Evolutionary conservation across 2,329 filamentous ascomycete genomes (phyloP).

Genomic region (Alternaria sp.): DNA sequence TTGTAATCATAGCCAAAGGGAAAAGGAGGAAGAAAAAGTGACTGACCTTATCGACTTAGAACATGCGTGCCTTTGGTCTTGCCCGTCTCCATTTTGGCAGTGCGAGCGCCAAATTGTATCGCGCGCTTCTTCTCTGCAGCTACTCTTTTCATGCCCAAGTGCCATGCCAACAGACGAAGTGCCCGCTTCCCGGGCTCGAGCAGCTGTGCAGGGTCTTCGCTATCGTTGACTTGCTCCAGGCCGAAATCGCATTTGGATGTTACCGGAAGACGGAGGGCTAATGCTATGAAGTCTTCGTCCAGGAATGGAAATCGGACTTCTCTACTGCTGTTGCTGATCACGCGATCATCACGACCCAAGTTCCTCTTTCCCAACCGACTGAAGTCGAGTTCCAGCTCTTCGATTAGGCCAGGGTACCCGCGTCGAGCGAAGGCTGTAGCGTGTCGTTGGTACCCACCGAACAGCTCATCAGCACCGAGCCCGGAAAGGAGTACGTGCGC

Average conservation of each 20-base stretch:
- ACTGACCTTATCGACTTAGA: slow-evolving; percentile 44
- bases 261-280: slow-evolving; percentile 76
- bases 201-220: slow-evolving; percentile 32
- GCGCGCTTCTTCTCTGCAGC: slow-evolving; percentile 92
- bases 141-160: slow-evolving; percentile 73
- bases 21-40: not conserved
- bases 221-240: slow-evolving; percentile 20
- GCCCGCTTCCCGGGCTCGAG: slow-evolving; percentile 83
- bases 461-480: slow-evolving; percentile 93
- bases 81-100: slow-evolving; percentile 55
- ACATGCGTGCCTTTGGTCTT: slow-evolving; percentile 57
- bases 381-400: slow-evolving; percentile 87
- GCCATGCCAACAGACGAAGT: slow-evolving; percentile 76
- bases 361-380: slow-evolving; percentile 89
- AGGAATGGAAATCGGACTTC: slow-evolving; percentile 91
- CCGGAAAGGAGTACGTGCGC: slow-evolving; percentile 89
- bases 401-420: slow-evolving; percentile 74
- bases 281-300: slow-evolving; percentile 83
- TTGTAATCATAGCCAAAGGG: slow-evolving; percentile 40
- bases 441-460: slow-evolving; percentile 90
- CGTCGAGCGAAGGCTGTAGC: slow-evolving; percentile 73
- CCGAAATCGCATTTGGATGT: slow-evolving; percentile 90
- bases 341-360: slow-evolving; percentile 88
- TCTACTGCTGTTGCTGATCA: slow-evolving; percentile 85
- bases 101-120: slow-evolving; percentile 59